Evolutionary conservation across 257 asterid genomes (phyloP), one percentile per base, ranked within the genome.

Genomic region (Ocimum tenuiflorum): DNA sequence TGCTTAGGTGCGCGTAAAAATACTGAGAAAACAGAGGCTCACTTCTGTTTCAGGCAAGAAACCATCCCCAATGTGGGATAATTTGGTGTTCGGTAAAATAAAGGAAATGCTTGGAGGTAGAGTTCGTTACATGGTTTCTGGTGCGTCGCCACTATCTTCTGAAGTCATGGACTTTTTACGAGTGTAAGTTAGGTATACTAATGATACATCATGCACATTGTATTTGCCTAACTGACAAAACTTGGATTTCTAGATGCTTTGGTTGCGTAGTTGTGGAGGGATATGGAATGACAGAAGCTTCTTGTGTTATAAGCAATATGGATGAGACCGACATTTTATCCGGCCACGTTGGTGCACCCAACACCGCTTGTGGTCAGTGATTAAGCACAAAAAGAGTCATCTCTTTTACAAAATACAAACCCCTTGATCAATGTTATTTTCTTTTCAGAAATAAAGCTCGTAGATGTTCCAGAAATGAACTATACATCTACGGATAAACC

Each of bases 271-370:
- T 88, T 63, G 51, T 74, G 13, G 89, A 88, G 75, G 96, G 89
- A 52, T 88, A 88, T 41, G 96, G 96, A 66, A 84, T 88, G 96
- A 88, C 96, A 11, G 96, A 88, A 72, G 74, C 83, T 47, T 86
- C 96, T 23, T 84, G 94, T 67, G 88, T 81, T 19, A 84, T 88
- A 72, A 84, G 86, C 77, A 18, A 75, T 43, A 88, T 88, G 89
- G 80, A 79, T 18, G 85, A 80, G 42, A 71, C 76, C 8, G 96
- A 88, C 75, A 64, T 48, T 75, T 79, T 80, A 66, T 72, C 78
- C 6, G 96, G 96, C 67, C 96, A 88, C 62, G 96, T 88, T 48
- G 96, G 96, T 63, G 68, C 89, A 42, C 96, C 96, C 13, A 82
- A 45, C 73, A 63, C 86, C 65, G 82, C 94, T 9, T 86, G 96